Conservation (phyloP, 768 basidiomycete species). For the Psilocybe cyanescens region DNA sequence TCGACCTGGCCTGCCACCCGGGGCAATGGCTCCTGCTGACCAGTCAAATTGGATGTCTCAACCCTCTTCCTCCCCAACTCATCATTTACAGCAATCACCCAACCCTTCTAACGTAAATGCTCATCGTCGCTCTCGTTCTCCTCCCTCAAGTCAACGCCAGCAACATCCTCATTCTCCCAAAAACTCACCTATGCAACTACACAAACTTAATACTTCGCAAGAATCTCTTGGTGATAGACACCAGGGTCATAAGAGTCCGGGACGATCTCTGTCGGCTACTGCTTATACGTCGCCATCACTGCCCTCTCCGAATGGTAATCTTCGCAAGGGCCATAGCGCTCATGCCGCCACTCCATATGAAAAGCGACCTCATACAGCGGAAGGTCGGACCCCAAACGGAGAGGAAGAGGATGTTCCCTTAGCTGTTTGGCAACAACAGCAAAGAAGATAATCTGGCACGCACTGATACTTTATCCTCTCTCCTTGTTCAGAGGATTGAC, state of each 20-base stretch:
- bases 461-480: background rate
- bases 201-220: constrained; percentile 37
- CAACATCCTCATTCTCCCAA: constrained; percentile 17
- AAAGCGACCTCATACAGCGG: constrained; percentile 45
- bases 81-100: constrained; percentile 20
- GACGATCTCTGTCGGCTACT: constrained; percentile 76
- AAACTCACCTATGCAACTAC: constrained; percentile 38
- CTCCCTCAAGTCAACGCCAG: constrained; percentile 42
- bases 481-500: background rate
- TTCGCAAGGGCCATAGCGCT: constrained; percentile 70
- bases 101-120: constrained; percentile 31
- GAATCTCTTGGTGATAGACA: constrained; percentile 31
- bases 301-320: constrained; percentile 50
- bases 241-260: constrained; percentile 44
- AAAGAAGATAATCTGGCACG: background rate
- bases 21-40: constrained; percentile 62
- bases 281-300: constrained; percentile 42
- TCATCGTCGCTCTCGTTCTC: constrained; percentile 54
- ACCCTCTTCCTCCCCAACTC: constrained; percentile 25
- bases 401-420: constrained; percentile 85
- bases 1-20: constrained; percentile 54
- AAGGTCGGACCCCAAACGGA: constrained; percentile 36
- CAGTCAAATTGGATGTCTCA: constrained; percentile 40
- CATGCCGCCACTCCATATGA: constrained; percentile 53
- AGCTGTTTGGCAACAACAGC: constrained; percentile 71